Base-by-base conservation (phyloP, 106 monocot genomes). In the Iris macrosiphon region DNA sequence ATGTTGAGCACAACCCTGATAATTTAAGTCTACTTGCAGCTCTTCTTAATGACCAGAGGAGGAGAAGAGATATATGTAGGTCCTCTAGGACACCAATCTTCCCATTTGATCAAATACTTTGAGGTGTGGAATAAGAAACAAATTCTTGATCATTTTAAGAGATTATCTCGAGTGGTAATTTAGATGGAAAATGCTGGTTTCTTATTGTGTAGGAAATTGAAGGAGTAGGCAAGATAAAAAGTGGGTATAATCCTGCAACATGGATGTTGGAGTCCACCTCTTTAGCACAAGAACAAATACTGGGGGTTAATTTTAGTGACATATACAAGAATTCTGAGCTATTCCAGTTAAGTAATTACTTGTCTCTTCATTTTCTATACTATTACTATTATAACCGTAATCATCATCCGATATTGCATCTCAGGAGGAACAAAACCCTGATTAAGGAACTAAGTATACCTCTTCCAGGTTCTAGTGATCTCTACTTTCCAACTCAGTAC, bases 21-120 rank as follows among this genome's bases (percentile, higher is more conserved):
- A 42, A 55, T 32, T 33, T 70, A 5, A 4, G 9, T 6, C 15
- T 33, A 38, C 31, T 17, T 65, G 31, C 69, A 80, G 80, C 62
- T 80, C 27, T 71, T 80, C 32, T 62, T 75, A 5, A 25, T 80
- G 74, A 80, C 70, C 45, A 52, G 70, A 23, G 80, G 74, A 19
- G 80, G 80, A 9, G 74, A 80, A 71, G 80, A 80, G 48, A 74
- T 80, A 53, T 80, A 80, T 46, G 80, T 75, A 1, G 80, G 80
- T 29, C 80, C 80, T 12, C 12, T 80, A 18, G 80, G 80, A 2
- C 61, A 52, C 26, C 39, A 75, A 15, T 80, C 74, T 20, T 70
- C 37, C 16, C 38, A 75, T 13, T 52, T 80, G 26, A 75, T 80
- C 27, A 62, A 66, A 9, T 75, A 75, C 55, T 71, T 80, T 70